Base-by-base conservation (phyloP, 2,329 filamentous ascomycete genomes). In the Epichloe typhina region DNA sequence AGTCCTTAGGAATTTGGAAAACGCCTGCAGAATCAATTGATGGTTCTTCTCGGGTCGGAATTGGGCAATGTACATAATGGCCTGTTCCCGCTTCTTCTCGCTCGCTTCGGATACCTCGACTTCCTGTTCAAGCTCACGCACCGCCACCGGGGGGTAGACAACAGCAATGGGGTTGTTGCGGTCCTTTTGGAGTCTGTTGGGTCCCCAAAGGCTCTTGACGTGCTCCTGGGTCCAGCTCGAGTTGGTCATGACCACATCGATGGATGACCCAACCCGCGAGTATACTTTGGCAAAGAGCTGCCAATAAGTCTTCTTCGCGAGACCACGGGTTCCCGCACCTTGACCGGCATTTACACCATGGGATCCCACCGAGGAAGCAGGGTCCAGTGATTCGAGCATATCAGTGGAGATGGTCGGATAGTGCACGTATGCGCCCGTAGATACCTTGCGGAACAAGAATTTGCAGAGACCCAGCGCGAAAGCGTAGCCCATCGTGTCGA, bases 11-110 rank as follows among this genome's bases (percentile, higher is more conserved):
- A 95, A 91, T 49, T 82, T 72, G 35, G 88, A 80, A 62, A 96
- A 98, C 0, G 93, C 82, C 58, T 86, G 79, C 41, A 98, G 72
- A 50, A 98, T 85, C 23, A 95, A 78, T 38, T 83, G 75, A 69
- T 98, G 93, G 66, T 96, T 95, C 74, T 98, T 98, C 67, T 98
- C 93, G 0, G 93, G 91, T 0, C 93, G 84, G 66, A 98, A 98
- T 66, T 98, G 93, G 2, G 91, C 93, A 59, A 98, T 95, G 69
- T 95, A 98, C 17, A 98, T 74, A 13, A 98, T 69, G 40, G 82
- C 77, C 41, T 81, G 82, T 56, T 88, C 76, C 37, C 93, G 82
- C 47, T 72, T 69, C 58, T 75, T 73, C 63, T 93, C 88, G 64
- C 79, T 88, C 44, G 75, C 76, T 15, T 73, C 72, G 0, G 82